Evolutionary conservation across 1,139 yeast species (phyloP), one percentile per base, ranked within the genome.

Genomic region (Sugiyamaella sp.): DNA sequence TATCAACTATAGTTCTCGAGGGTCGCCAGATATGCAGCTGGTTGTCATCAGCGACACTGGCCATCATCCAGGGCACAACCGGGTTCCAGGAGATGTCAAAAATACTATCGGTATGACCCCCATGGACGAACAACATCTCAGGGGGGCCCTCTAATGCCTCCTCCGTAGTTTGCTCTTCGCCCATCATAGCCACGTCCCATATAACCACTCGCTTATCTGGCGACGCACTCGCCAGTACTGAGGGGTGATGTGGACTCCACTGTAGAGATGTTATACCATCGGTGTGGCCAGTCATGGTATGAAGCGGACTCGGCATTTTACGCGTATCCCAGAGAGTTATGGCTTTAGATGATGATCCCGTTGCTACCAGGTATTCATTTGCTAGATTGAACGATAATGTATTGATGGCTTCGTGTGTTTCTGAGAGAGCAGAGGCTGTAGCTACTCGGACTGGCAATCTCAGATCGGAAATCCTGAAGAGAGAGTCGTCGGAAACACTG

Each of bases 21-120:
- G 73, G 73, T 63, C 79, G 81, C 97, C 97, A 93, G 1, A 91
- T 72, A 60, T 93, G 98, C 32, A 91, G 71, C 2, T 95, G 81
- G 67, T 93, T 93, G 66, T 93, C 98, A 65, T 88, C 93, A 0
- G 93, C 85, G 2, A 89, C 95, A 65, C 93, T 85, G 2, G 93
- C 87, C 46, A 90, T 65, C 76, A 87, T 77, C 85, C 89, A 83
- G 3, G 85, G 83, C 59, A 83, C 86, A 58, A 84, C 85, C 0
- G 83, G 80, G 51, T 89, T 87, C 99, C 99, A 93, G 42, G 85
- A 80, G 43, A 91, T 74, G 65, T 93, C 99, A 62, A 87, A 87
- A 3, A 95, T 89, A 4, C 95, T 90, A 38, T 87, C 75, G 79
- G 89, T 81, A 68, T 93, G 99, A 0, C 99, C 99, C 6, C 85